Conservation (phyloP, 2,329 filamentous ascomycete genomes). For the Trichoderma sp. region DNA sequence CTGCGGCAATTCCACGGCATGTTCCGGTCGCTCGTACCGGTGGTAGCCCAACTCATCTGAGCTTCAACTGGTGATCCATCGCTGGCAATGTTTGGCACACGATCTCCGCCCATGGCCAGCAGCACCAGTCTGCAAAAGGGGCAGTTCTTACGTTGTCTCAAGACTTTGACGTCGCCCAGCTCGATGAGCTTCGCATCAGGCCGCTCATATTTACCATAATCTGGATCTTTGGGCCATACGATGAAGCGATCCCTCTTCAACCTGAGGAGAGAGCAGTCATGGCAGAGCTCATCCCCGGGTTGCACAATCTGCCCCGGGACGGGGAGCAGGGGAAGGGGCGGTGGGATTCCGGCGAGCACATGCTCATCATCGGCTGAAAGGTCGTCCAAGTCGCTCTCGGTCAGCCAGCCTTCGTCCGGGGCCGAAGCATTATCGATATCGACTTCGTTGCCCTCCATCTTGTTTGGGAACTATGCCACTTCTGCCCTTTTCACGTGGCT, state of each 20-base stretch:
- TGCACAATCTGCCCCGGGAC: neutral
- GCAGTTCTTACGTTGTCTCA: neutral
- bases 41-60: neutral
- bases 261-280: neutral
- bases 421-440: neutral
- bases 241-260: neutral
- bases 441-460: neutral
- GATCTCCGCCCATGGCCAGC: neutral
- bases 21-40: neutral
- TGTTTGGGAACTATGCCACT: neutral
- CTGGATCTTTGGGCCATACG: neutral
- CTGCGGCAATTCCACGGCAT: neutral
- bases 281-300: neutral
- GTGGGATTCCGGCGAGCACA: neutral
- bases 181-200: neutral
- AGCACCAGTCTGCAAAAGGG: neutral
- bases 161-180: neutral
- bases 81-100: neutral
- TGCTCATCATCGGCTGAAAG: neutral
- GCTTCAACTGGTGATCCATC: neutral
- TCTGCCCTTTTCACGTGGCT: neutral
- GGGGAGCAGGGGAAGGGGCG: neutral
- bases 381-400: neutral
- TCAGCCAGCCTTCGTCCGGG: neutral
- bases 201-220: neutral